Base-by-base conservation (phyloP, 2,329 filamentous ascomycete genomes). In the Ampelomyces quisqualis region DNA sequence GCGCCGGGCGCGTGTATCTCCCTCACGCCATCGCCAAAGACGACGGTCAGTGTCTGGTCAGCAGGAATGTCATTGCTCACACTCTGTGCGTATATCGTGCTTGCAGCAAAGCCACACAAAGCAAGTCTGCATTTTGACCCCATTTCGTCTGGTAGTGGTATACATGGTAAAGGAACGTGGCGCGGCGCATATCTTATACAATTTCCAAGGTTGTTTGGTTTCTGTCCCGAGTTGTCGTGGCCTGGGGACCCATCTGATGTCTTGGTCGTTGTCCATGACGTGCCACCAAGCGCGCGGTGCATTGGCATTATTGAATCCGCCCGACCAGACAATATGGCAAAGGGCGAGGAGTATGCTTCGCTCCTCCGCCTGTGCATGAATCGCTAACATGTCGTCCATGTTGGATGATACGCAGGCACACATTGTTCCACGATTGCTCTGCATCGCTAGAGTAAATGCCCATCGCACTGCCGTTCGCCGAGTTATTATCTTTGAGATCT, bases 1-100 rank as follows among this genome's bases (percentile, higher is more conserved):
- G 52, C 38, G 8, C 47, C 49, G 4, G 48, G 34, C 2, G 42
- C 45, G 22, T 40, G 33, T 3, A 55, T 41, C 1, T 26, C 31
- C 7, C 42, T 46, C 15, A 24, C 34, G 2, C 17, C 34, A 11
- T 34, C 32, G 11, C 47, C 53, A 27, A 45, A 57, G 1, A 38
- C 33, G 4, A 55, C 34, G 18, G 37, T 40, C 23, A 57, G 35
- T 21, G 22, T 30, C 14, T 42, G 22, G 9, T 19, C 17, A 5
- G 13, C 11, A 11, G 38, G 34, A 18, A 42, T 35, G 8, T 36
- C 27, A 20, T 38, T 31, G 18, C 13, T 23, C 5, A 17, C 18
- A 5, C 24, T 28, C 14, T 36, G 34, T 5, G 34, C 14, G 18
- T 26, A 28, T 13, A 19, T 15, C 5, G n/a, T 3, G 15, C 24